phyloP scores from a whole-genome alignment of 768 basidiomycete genomes.

The Lyophyllum atratum region DNA sequence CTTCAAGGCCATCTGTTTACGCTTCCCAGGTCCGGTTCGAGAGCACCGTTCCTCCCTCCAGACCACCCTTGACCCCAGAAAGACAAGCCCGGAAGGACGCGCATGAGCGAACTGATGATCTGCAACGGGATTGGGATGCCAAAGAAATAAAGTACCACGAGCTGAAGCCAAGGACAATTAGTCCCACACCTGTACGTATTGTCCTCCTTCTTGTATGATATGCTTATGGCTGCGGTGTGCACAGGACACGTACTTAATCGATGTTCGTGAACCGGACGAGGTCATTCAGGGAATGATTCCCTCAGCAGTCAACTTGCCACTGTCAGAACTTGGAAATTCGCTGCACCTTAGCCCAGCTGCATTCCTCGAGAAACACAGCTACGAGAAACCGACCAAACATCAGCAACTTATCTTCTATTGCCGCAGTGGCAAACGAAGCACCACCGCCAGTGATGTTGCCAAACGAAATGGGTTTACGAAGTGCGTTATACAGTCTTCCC shows the following conservation, averaged over 20 bases:
- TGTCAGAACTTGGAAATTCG: constrained; percentile 72
- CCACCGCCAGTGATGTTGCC: constrained; percentile 81
- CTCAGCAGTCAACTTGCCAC: constrained; percentile 86
- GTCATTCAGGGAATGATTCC: constrained; percentile 92
- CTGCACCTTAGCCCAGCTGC: constrained; percentile 54
- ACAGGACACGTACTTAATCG: constrained; percentile 74
- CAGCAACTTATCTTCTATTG: constrained; percentile 92
- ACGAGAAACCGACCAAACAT: constrained; percentile 65
- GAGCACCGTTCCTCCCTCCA: constrained; percentile 14
- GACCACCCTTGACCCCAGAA: constrained; percentile 30
- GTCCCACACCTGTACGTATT: constrained; percentile 62
- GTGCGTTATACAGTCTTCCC: constrained; percentile 40
- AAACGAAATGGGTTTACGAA: constrained; percentile 80
- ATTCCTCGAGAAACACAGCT: constrained; percentile 69
- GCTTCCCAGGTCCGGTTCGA: constrained; percentile 17
- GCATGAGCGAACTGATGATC: constrained; percentile 37
- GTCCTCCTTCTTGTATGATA: neutral
- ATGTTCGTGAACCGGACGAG: constrained; percentile 94
- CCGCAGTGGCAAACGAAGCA: constrained; percentile 82
- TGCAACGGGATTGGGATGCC: constrained; percentile 76
- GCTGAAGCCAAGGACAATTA: constrained; percentile 76
- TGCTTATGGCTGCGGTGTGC: constrained; percentile 12
- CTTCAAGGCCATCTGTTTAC: constrained; percentile 10
- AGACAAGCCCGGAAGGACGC: constrained; percentile 33
- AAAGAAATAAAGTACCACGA: constrained; percentile 76